These are phyloP conservation scores for Mycena olivaceomarginata DNA, from an alignment of 768 basidiomycete species.

Conservation along the genomic window DNA sequence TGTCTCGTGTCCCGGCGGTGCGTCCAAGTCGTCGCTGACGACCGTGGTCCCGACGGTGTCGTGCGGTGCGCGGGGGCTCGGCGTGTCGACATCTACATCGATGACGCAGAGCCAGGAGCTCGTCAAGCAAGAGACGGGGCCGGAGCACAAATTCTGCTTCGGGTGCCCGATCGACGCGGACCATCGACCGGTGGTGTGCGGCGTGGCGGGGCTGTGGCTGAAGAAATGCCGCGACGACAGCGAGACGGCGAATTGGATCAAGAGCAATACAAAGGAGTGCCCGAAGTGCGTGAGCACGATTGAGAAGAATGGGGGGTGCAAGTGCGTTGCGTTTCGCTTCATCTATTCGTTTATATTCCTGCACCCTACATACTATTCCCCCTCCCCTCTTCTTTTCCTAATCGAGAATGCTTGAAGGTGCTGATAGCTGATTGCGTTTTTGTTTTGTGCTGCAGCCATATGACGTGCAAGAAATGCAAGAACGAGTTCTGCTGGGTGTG, in stretches of 20 bases:
- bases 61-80: constrained; percentile 82
- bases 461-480: constrained; percentile 99
- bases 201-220: constrained; percentile 93
- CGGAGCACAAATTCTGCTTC: constrained; percentile 93
- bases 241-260: constrained; percentile 99
- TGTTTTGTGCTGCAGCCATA: constrained; percentile 78
- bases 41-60: constrained; percentile 92
- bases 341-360: constrained; percentile 30
- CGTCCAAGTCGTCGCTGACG: constrained; percentile 83
- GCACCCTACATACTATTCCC: constrained; percentile 12
- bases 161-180: constrained; percentile 93
- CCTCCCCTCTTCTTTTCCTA: too few relatives aligned
- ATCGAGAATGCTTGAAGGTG: too few relatives aligned
- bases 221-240: constrained; percentile 98
- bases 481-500: constrained; percentile 99
- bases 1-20: constrained; percentile 90
- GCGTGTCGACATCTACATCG: constrained; percentile 50
- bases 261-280: constrained; percentile 99
- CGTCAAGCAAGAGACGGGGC: constrained; percentile 55
- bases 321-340: constrained; percentile 75
- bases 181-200: constrained; percentile 94
- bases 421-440: too few relatives aligned
- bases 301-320: constrained; percentile 99
- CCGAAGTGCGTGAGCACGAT: constrained; percentile 97
- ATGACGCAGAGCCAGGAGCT: constrained; percentile 56